Percentiles rank a stretch among this genome's conserved stretches.
phyloP scores from a whole-genome alignment of 1,284 basidiomycete genomes.

The Anthracocystis walkeri region DNA sequence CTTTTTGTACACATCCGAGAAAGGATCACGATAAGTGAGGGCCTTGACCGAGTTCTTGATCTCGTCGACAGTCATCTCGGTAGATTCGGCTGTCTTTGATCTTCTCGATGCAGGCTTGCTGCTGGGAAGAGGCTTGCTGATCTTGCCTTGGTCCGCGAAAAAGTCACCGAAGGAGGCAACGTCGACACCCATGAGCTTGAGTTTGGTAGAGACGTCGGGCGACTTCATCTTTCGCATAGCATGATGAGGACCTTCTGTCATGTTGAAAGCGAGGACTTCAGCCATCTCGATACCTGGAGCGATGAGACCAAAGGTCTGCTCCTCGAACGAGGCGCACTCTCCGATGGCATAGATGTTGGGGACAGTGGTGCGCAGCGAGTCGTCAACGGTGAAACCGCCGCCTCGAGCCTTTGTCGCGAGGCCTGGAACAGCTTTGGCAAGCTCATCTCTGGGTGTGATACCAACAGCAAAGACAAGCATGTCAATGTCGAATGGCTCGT shows the following conservation, averaged over 20 bases:
- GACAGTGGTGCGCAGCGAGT: conserved; percentile 75
- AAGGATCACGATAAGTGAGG: conserved; percentile 80
- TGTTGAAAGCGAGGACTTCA: conserved; percentile 80
- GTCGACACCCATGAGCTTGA: conserved; percentile 81
- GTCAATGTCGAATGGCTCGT: conserved; percentile 67
- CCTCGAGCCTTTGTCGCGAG: conserved; percentile 72
- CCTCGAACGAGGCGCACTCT: conserved; percentile 79
- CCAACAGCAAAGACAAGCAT: conserved; percentile 67
- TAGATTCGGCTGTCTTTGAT: conserved; percentile 13
- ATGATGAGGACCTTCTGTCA: conserved; percentile 72
- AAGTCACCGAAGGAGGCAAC: conserved; percentile 82
- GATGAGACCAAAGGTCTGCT: conserved; percentile 79
- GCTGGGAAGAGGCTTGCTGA: conserved; percentile 57
- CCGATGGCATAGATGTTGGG: conserved; percentile 79
- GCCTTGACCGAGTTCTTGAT: conserved; percentile 72
- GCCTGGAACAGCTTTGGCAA: conserved; percentile 71
- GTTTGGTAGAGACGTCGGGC: conserved; percentile 76
- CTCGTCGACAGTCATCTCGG: conserved; percentile 34
- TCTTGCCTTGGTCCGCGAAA: conserved; percentile 76
- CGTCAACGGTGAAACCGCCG: conserved; percentile 77
- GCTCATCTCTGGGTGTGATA: conserved; percentile 79
- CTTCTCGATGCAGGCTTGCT: conserved; percentile 19
- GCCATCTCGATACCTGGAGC: conserved; percentile 82
- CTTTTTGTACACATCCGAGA: conserved; percentile 75
- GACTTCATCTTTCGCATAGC: conserved; percentile 75